phyloP scores from a whole-genome alignment of 2,329 filamentous ascomycete species.

The Xylaria sp. region DNA sequence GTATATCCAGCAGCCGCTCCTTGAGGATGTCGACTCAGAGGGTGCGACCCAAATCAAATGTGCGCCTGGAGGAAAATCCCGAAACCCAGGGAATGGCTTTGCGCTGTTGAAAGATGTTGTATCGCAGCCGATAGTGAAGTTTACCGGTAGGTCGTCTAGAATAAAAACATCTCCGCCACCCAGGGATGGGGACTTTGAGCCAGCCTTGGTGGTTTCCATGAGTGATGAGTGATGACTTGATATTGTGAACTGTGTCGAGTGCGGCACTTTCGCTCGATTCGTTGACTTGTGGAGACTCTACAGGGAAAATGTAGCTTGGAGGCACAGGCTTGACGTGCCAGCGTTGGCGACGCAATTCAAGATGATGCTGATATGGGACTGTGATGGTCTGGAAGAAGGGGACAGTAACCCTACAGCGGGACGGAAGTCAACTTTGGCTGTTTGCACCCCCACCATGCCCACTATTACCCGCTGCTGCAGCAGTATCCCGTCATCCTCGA shows the following conservation, averaged over 20 bases:
- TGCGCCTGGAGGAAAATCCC: constrained; percentile 63
- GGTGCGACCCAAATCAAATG: constrained; percentile 70
- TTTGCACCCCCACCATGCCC: constrained; percentile 35
- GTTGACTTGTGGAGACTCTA: constrained; percentile 37
- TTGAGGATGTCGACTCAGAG: constrained; percentile 57
- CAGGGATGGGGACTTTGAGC: constrained; percentile 46
- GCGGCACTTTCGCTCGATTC: constrained; percentile 27
- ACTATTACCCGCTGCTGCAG: constrained; percentile 44
- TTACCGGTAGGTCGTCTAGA: constrained; percentile 61
- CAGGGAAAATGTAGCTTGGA: neutral
- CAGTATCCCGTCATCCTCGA: constrained; percentile 8
- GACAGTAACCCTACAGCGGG: neutral
- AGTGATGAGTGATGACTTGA: constrained; percentile 31
- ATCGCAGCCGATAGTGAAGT: constrained; percentile 65
- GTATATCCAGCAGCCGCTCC: constrained; percentile 68
- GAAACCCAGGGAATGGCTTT: constrained; percentile 62
- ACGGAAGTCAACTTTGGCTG: constrained; percentile 35
- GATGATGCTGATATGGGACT: neutral
- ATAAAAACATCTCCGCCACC: constrained; percentile 62
- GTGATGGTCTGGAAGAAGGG: neutral
- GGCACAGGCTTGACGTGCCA: neutral
- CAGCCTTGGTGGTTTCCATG: constrained; percentile 35
- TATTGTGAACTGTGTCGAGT: constrained; percentile 14
- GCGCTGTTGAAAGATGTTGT: constrained; percentile 59
- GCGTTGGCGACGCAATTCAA: neutral